Base-by-base conservation (phyloP, 352 stramenopile species). In the Halophytophthora batemanensis region DNA sequence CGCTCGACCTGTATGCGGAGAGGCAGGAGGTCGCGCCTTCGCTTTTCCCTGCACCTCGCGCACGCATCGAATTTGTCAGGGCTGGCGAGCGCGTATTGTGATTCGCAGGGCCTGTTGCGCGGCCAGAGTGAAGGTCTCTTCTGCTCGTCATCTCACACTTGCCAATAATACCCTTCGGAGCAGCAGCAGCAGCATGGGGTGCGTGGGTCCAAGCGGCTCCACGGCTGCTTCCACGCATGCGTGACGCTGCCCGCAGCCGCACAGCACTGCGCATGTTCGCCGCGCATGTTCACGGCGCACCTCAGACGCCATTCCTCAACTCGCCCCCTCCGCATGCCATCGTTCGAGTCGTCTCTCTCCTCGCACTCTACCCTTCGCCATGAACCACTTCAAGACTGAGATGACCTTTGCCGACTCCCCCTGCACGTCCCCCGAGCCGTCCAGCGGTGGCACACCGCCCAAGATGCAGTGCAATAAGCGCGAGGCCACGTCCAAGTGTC, bases 51-150 rank as follows among this genome's bases (percentile, higher is more conserved):
- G n/a, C n/a, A n/a, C n/a, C n/a, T n/a, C n/a, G n/a, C n/a, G n/a
- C n/a, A n/a, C n/a, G n/a, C n/a, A n/a, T n/a, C n/a, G n/a, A n/a
- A n/a, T n/a, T n/a, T n/a, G n/a, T n/a, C n/a, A n/a, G n/a, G n/a
- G n/a, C n/a, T n/a, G n/a, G n/a, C n/a, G n/a, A n/a, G n/a, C n/a
- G n/a, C n/a, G n/a, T n/a, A n/a, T n/a, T n/a, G n/a, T n/a, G n/a
- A n/a, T n/a, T n/a, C n/a, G 22, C 31, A n/a, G 18, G 34, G 28
- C 50, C 17, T 17, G 17, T 12, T 45, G 14, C 17, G 28, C 35
- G 21, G 7, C 19, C 13, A 56, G 45, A 65, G 57, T 65, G 57
- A 56, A 56, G 57, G 57, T 65, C 57, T 13, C 3, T n/a, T n/a
- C n/a, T n/a, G n/a, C n/a, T n/a, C n/a, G n/a, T n/a, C n/a, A n/a